Base-by-base conservation (phyloP, 1,284 basidiomycete species). In the Cystobasidiaceae sp. region DNA sequence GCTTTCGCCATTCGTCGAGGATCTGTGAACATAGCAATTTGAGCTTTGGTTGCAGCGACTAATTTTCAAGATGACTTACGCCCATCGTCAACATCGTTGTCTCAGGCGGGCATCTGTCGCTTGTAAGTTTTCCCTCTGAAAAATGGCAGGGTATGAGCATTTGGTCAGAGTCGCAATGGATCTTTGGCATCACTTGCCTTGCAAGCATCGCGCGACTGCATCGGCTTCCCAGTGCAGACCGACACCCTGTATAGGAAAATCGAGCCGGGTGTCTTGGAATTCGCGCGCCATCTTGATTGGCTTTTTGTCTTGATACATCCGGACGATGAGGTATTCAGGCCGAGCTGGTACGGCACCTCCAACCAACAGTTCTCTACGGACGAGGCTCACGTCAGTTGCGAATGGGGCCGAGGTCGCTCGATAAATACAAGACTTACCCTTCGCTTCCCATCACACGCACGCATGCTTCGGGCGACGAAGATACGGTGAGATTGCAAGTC, bases 201-300 rank as follows among this genome's bases (percentile, higher is more conserved):
- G 65, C 15, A 78, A 57, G 68, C 74, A 77, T 34, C 76, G 67
- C 1, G 78, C 79, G 0, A 78, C 77, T 15, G 72, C 76, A 61
- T 80, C 79, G 0, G 78, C 78, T 67, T 80, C 78, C 71, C 75
- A 78, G 13, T 74, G 73, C 44, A 77, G 71, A 6, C 76, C 77
- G 28, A 69, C 71, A 11, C 71, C 73, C 8, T 62, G 51, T 0
- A 61, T 33, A 1, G 59, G 41, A 19, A 50, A 55, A 27, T 67
- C 67, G 33, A 17, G 59, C 54, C 62, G 28, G 58, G 68, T 51
- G 11, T 59, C 63, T 4, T 58, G 28, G 30, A 30, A 66, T 3
- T 49, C 46, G n/a, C 23, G 32, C 19, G 56, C 54, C 39, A 59
- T 44, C 37, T 59, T 66, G 41, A 66, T 33, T 2, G 56, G 56